Conservation (phyloP, 2,329 filamentous ascomycete species). For the Colletotrichum melonis region DNA sequence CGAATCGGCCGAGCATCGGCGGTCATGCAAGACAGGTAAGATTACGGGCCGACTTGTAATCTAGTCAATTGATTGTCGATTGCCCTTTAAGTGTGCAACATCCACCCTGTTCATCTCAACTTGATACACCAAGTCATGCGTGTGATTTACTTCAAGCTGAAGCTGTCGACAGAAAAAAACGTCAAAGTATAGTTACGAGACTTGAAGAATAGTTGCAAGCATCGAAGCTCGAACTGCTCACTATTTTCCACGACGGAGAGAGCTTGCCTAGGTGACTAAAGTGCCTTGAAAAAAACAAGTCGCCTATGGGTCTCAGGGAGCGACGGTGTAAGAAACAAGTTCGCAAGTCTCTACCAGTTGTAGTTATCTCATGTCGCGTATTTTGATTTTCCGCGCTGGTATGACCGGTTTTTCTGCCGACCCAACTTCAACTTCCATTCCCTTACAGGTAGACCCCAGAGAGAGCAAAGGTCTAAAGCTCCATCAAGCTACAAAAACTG, state of each 20-base stretch:
- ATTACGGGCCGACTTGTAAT: background rate
- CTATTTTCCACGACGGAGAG: background rate
- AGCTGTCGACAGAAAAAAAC: background rate
- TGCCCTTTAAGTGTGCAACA: background rate
- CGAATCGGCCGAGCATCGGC: background rate
- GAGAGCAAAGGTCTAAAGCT: background rate
- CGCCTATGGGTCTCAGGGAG: no score
- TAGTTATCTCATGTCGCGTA: no score
- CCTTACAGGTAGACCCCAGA: no score
- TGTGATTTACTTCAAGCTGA: background rate
- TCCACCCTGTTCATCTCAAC: background rate
- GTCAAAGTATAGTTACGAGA: background rate
- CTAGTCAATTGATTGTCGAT: background rate
- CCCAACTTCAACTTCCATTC: no score
- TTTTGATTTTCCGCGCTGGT: no score
- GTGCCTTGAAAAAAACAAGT: no score
- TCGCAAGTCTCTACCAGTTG: no score
- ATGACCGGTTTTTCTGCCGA: no score
- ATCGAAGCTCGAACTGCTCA: background rate
- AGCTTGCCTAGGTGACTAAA: no score
- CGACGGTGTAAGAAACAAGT: no score
- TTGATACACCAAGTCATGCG: background rate
- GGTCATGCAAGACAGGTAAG: background rate
- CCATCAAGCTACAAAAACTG: background rate
- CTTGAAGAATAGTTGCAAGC: background rate